Conservation (phyloP, 495 filamentous ascomycete genomes). For the Penicillium flavigenum region DNA sequence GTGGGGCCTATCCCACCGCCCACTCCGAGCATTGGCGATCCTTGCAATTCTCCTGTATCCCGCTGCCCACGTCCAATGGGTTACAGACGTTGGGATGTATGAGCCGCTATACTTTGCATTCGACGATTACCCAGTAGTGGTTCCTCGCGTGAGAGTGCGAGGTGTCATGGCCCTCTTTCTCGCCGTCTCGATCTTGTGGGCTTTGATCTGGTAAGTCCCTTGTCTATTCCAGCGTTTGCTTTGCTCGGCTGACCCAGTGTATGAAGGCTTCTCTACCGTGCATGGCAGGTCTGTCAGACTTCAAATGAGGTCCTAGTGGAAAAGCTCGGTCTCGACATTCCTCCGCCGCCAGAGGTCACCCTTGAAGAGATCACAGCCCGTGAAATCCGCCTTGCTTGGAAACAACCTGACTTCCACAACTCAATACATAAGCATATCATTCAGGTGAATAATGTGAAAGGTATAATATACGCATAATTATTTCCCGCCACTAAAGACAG, state of each 20-base stretch:
- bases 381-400: conserved; percentile 90
- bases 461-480: conserved; percentile 39
- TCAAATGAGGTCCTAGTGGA: conserved; percentile 87
- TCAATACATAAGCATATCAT: conserved; percentile 85
- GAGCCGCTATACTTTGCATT: conserved; percentile 49
- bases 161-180: conserved; percentile 53
- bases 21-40: conserved; percentile 7
- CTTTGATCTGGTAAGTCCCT: conserved; percentile 49
- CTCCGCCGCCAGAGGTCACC: conserved; percentile 83
- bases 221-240: neutral
- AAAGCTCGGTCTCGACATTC: conserved; percentile 89
- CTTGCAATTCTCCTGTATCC: conserved; percentile 14
- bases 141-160: conserved; percentile 50
- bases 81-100: conserved; percentile 48
- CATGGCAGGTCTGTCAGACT: conserved; percentile 82
- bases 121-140: conserved; percentile 49
- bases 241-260: conserved; percentile 2
- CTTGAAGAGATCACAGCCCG: conserved; percentile 86
- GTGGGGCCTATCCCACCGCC: conserved; percentile 11
- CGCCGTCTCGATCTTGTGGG: conserved; percentile 50
- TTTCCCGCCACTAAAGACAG: neutral
- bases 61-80: conserved; percentile 39
- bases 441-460: conserved; percentile 88
- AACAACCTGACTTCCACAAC: conserved; percentile 70
- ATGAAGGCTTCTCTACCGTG: conserved; percentile 72